Evolutionary conservation across 2,329 filamentous ascomycete species (phyloP), one percentile per base, ranked within the genome.

Genomic region (Geoglossum cookeanum): DNA sequence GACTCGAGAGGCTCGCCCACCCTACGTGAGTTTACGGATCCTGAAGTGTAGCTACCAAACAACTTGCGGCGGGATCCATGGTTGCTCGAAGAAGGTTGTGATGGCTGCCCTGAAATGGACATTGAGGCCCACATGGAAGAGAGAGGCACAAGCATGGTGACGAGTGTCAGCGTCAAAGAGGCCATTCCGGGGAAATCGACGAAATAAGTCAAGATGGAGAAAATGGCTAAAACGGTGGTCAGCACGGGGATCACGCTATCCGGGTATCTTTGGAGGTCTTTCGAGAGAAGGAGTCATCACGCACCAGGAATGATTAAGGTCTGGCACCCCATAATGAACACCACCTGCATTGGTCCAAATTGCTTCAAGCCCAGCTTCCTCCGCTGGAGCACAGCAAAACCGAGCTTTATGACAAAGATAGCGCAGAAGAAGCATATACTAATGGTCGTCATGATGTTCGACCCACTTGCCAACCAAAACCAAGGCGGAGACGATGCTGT

Each of bases 281-380:
- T 53, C 39, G 29, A 45, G 51, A 5, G 9, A 32, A 13, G 17
- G 9, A 17, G 27, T 5, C 29, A 51, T 56, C 27, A 62, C 73
- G 68, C 71, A 82, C 81, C 76, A 65, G 82, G 82, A 60, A 84
- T 71, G 37, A 81, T 64, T 72, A 85, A 74, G 1, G 81, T 84
- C 68, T 84, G 81, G 60, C 78, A 80, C 53, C 79, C 78, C 75
- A 84, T 83, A 63, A 84, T 75, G 65, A 82, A 82, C 60, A 85
- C 78, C 58, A 82, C 75, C 62, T 82, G 78, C 73, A 85, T 79
- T 1, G 79, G 78, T 8, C 79, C 79, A 63, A 82, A 83, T 57
- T 78, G 75, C 57, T 70, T 74, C 63, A 83, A 71, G 1, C 79
- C 78, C 59, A 84, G 69, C 62, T 70, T 71, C 57, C 71, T 74